These are phyloP conservation scores for Tubosaeta brunneosetosa DNA, from an alignment of 768 basidiomycete species.

Conservation along the genomic window DNA sequence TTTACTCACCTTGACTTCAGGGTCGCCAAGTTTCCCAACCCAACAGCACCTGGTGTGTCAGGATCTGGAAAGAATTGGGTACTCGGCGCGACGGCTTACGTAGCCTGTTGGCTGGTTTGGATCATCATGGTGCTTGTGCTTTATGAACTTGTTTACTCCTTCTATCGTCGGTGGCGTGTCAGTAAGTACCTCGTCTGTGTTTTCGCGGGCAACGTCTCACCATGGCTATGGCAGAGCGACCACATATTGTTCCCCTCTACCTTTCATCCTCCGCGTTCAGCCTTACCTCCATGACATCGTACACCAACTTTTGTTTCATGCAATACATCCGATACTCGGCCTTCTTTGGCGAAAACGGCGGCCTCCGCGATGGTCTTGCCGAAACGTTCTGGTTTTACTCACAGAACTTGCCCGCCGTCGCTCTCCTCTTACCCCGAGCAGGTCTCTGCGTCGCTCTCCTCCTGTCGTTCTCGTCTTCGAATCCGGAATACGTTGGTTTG, in stretches of 20 bases:
- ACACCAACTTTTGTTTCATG: constrained; percentile 80
- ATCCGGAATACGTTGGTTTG: constrained; percentile 43
- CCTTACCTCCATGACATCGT: constrained; percentile 72
- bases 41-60: constrained; percentile 61
- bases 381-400: constrained; percentile 82
- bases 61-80: constrained; percentile 78
- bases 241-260: constrained; percentile 78
- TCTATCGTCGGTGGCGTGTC: constrained; percentile 69
- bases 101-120: constrained; percentile 76
- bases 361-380: constrained; percentile 58
- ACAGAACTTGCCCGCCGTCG: constrained; percentile 79
- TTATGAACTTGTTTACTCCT: constrained; percentile 76
- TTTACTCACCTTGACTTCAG: constrained; percentile 35
- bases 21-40: constrained; percentile 70
- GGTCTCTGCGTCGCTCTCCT: constrained; percentile 69
- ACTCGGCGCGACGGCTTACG: constrained; percentile 76
- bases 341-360: constrained; percentile 49
- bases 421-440: constrained; percentile 79
- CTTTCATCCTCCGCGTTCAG: constrained; percentile 76
- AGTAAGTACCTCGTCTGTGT: constrained; percentile 48
- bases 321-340: constrained; percentile 73
- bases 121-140: constrained; percentile 66
- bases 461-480: constrained; percentile 54
- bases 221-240: constrained; percentile 57
- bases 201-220: constrained; percentile 9